phyloP scores from a whole-genome alignment of 2,329 filamentous ascomycete species.

The Akanthomyces uredinophilus region DNA sequence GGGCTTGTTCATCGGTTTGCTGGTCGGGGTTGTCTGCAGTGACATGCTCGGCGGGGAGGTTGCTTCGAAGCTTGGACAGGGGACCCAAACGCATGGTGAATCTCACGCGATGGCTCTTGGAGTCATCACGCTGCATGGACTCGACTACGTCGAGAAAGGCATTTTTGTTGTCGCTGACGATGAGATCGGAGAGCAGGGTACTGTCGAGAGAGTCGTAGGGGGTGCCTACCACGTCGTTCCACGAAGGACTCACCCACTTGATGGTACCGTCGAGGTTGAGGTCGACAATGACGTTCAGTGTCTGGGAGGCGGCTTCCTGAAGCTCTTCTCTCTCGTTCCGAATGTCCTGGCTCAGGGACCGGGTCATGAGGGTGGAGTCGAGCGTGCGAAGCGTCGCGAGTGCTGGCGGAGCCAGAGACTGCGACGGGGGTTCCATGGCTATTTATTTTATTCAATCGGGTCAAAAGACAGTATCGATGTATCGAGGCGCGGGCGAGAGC shows the following conservation, averaged over 20 bases:
- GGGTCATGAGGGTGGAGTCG: constrained; percentile 50
- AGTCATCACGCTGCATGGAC: constrained; percentile 87
- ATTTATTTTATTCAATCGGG: constrained; percentile 15
- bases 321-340: constrained; percentile 90
- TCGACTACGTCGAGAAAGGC: constrained; percentile 81
- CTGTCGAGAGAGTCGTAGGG: constrained; percentile 67
- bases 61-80: constrained; percentile 56
- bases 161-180: constrained; percentile 70
- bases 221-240: constrained; percentile 88
- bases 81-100: constrained; percentile 70
- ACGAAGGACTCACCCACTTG: constrained; percentile 94
- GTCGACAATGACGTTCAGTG: constrained; percentile 92
- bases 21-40: constrained; percentile 32
- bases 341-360: constrained; percentile 80
- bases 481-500: neutral
- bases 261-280: constrained; percentile 84
- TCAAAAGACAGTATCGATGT: neutral
- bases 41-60: constrained; percentile 36
- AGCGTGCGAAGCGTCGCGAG: constrained; percentile 48
- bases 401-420: constrained; percentile 46
- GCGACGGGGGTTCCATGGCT: constrained; percentile 40
- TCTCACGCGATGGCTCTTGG: constrained; percentile 82
- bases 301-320: constrained; percentile 92
- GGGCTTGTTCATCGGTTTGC: constrained; percentile 32
- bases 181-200: constrained; percentile 71